Percentiles rank a stretch among this genome's conserved stretches.
These are phyloP conservation scores for Paraconiothyrium sp. DNA, from an alignment of 2,329 filamentous ascomycete species.

Conservation along the genomic window DNA sequence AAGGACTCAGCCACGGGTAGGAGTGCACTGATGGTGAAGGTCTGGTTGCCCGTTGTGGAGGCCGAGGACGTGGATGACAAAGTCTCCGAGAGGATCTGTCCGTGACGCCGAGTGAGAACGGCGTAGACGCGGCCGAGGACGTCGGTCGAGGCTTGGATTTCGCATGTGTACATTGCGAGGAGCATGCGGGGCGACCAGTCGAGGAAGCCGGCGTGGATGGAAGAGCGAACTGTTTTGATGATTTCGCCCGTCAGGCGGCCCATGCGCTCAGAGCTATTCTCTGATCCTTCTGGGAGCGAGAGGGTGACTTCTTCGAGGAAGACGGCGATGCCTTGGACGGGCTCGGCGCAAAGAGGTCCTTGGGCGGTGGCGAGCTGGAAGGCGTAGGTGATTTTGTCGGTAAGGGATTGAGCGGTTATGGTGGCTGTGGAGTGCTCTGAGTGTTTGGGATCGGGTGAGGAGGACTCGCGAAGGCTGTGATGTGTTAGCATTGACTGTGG, in stretches of 20 bases:
- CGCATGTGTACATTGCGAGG: conserved; percentile 96
- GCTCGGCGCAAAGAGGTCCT: conserved; percentile 91
- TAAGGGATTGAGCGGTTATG: conserved; percentile 73
- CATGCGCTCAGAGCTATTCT: conserved; percentile 67
- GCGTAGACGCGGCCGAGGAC: conserved; percentile 95
- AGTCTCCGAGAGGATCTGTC: conserved; percentile 86
- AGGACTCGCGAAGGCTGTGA: conserved; percentile 37
- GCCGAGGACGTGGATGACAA: conserved; percentile 96
- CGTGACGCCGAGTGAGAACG: conserved; percentile 93
- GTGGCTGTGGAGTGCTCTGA: conserved; percentile 42
- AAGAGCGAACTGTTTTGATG: conserved; percentile 85
- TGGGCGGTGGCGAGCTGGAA: conserved; percentile 93
- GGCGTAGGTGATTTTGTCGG: conserved; percentile 90
- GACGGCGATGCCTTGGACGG: conserved; percentile 90
- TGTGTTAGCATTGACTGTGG: conserved; percentile 20
- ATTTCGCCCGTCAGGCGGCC: conserved; percentile 90
- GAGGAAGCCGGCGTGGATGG: conserved; percentile 85
- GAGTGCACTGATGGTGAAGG: conserved; percentile 90
- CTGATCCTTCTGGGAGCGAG: conserved; percentile 62
- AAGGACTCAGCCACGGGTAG: conserved; percentile 95
- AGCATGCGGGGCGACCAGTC: conserved; percentile 97
- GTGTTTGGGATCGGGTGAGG: conserved; percentile 48
- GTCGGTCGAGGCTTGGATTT: conserved; percentile 96
- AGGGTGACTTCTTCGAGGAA: conserved; percentile 83
- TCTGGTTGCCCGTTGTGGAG: conserved; percentile 91